phyloP scores from a whole-genome alignment of 352 stramenopile species.

The Globisporangium viniferum region DNA sequence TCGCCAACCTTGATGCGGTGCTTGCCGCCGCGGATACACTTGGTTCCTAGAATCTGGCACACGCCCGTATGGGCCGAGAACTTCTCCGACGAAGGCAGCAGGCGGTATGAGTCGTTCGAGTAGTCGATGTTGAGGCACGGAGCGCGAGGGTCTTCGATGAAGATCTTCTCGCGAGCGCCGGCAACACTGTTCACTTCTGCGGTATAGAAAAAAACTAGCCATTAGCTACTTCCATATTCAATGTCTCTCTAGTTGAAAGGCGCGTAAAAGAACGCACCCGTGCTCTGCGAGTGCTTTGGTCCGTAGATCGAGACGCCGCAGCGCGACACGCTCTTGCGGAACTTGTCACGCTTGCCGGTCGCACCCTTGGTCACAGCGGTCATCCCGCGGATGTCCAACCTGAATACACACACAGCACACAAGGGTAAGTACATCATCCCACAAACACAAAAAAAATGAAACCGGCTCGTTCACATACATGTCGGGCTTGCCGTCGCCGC shows the following conservation, averaged over 20 bases:
- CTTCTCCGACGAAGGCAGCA: conserved; percentile 81
- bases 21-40: conserved; percentile 81
- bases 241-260: neutral
- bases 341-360: conserved; percentile 85
- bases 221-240: neutral
- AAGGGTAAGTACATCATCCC: neutral
- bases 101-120: conserved; percentile 80
- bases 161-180: conserved; percentile 69
- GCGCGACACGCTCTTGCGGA: conserved; percentile 83
- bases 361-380: conserved; percentile 83
- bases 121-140: conserved; percentile 87
- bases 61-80: conserved; percentile 85
- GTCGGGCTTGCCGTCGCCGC: conserved; percentile 83
- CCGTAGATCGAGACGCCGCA: conserved; percentile 87
- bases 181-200: conserved; percentile 29
- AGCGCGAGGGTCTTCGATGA: conserved; percentile 83
- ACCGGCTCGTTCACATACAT: conserved; percentile 37
- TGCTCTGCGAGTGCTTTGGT: conserved; percentile 71
- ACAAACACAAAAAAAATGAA: too few relatives aligned
- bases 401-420: conserved; percentile 18
- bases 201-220: neutral
- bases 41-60: conserved; percentile 85
- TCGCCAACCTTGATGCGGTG: conserved; percentile 81
- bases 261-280: conserved; percentile 14
- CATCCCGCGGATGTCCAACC: conserved; percentile 85